Evolutionary conservation across 2,329 filamentous ascomycete species (phyloP).

Genomic region (Cadophora gregata): DNA sequence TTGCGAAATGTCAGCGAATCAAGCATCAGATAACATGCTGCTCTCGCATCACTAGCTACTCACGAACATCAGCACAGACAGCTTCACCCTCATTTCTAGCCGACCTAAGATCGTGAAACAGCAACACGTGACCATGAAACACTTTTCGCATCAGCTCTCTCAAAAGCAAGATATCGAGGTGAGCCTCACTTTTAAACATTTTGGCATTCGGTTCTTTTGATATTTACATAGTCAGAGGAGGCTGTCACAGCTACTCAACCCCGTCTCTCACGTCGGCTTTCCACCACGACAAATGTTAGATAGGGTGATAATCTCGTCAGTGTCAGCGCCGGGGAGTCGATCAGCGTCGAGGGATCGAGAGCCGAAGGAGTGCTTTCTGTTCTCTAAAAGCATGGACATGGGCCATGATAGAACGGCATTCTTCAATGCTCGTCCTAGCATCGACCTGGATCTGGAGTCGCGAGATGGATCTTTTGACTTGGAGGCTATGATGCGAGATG

Average conservation of each 20-base stretch:
- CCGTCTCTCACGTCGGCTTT: background rate
- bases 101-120: slow-evolving; percentile 16
- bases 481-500: slow-evolving; percentile 9
- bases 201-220: background rate
- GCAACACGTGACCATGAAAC: slow-evolving; percentile 14
- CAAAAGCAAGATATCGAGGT: background rate
- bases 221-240: background rate
- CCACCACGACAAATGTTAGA: slow-evolving; percentile 10
- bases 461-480: slow-evolving; percentile 10
- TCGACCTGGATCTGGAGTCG: background rate
- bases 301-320: slow-evolving; percentile 6
- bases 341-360: slow-evolving; percentile 4
- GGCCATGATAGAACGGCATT: slow-evolving; percentile 2
- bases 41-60: slow-evolving; percentile 1
- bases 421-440: slow-evolving; percentile 13
- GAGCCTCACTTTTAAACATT: background rate
- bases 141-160: background rate
- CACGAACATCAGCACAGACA: slow-evolving; percentile 11
- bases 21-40: background rate
- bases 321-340: slow-evolving; percentile 14
- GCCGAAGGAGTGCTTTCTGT: background rate
- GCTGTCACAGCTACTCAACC: background rate
- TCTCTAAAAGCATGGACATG: slow-evolving; percentile 12
- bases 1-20: slow-evolving; percentile 8
- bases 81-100: background rate